phyloP scores from a whole-genome alignment of 2,329 filamentous ascomycete genomes.

The Scedosporium aurantiacum region DNA sequence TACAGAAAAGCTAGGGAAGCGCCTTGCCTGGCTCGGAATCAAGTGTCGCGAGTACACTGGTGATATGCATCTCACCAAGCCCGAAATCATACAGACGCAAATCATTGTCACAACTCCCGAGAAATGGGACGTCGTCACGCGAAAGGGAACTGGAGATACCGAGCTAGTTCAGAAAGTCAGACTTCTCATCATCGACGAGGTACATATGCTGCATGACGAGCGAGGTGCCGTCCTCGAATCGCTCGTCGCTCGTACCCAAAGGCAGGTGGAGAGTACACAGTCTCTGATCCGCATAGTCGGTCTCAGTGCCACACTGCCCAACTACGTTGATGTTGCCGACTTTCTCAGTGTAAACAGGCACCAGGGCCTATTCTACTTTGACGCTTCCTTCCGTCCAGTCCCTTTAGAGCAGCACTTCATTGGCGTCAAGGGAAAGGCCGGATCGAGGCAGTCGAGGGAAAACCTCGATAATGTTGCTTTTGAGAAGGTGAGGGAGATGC shows the following conservation, averaged over 20 bases:
- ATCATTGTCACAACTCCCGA: slow-evolving; percentile 98
- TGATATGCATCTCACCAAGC: slow-evolving; percentile 97
- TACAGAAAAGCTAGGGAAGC: slow-evolving; percentile 84
- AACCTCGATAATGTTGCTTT: slow-evolving; percentile 82
- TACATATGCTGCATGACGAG: slow-evolving; percentile 98
- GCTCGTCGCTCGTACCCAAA: slow-evolving; percentile 83
- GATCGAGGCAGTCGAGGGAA: slow-evolving; percentile 69
- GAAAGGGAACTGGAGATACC: slow-evolving; percentile 94
- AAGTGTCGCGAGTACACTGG: slow-evolving; percentile 89
- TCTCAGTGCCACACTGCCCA: slow-evolving; percentile 88
- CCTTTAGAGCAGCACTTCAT: slow-evolving; percentile 96
- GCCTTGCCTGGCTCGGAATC: slow-evolving; percentile 86
- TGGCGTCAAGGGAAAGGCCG: slow-evolving; percentile 84
- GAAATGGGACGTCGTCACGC: slow-evolving; percentile 97
- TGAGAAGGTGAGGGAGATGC: slow-evolving; percentile 91
- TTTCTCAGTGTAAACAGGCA: slow-evolving; percentile 93
- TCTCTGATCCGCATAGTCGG: slow-evolving; percentile 94
- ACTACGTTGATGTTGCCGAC: slow-evolving; percentile 92
- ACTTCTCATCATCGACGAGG: slow-evolving; percentile 93
- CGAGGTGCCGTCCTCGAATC: slow-evolving; percentile 93
- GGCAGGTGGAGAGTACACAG: slow-evolving; percentile 96
- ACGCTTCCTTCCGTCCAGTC: slow-evolving; percentile 88
- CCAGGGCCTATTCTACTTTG: slow-evolving; percentile 93
- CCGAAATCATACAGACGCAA: slow-evolving; percentile 90
- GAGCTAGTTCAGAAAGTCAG: slow-evolving; percentile 96